These are phyloP conservation scores for Vaccinium vitisidaea DNA, from an alignment of 148 eudicot genomes.

Conservation along the genomic window DNA sequence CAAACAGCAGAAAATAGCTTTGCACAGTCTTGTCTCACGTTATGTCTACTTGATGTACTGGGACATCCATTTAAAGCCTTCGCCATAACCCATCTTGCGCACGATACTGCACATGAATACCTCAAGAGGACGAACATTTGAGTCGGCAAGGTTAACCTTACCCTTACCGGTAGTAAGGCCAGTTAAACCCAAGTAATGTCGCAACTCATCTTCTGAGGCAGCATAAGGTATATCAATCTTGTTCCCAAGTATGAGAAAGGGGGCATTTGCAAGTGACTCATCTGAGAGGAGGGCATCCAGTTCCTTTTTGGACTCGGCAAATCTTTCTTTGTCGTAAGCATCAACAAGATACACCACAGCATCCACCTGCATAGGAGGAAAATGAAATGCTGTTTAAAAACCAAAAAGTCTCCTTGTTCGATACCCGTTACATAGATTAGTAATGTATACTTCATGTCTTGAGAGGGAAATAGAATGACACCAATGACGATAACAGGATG, in stretches of 20 bases:
- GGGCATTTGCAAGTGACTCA: constrained; percentile 53
- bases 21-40: neutral
- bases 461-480: neutral
- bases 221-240: constrained; percentile 31
- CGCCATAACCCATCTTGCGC: constrained; percentile 80
- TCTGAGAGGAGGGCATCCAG: constrained; percentile 67
- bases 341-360: constrained; percentile 74
- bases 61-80: constrained; percentile 76
- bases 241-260: constrained; percentile 70
- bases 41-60: constrained; percentile 55
- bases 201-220: constrained; percentile 68
- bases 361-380: constrained; percentile 47
- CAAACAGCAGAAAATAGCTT: neutral
- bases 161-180: constrained; percentile 71
- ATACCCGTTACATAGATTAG: neutral
- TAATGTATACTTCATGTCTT: neutral
- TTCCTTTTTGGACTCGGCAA: constrained; percentile 65
- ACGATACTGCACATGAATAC: constrained; percentile 83
- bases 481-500: neutral
- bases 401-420: neutral
- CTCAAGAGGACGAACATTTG: constrained; percentile 64
- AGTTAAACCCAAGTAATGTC: constrained; percentile 52
- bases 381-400: neutral
- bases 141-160: constrained; percentile 50
- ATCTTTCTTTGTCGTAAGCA: constrained; percentile 65